Base-by-base conservation (phyloP, 1,284 basidiomycete genomes). In the Fomitopsis palustris region DNA sequence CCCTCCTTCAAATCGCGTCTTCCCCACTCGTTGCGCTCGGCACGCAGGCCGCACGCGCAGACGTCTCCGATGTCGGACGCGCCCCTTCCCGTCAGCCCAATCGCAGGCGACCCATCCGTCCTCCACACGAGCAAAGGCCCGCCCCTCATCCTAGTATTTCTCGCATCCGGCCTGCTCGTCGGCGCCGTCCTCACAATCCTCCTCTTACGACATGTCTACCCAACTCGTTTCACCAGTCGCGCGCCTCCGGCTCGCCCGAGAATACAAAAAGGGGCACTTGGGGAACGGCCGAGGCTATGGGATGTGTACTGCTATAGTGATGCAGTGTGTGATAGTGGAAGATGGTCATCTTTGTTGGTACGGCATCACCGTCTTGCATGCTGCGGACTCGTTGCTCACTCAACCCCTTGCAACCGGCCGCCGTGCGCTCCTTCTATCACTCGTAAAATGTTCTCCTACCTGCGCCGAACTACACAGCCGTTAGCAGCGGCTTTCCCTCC, bases 91-190 rank as follows among this genome's bases (percentile, higher is more conserved):
- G 31, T 27, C n/a, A 38, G 35, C 45, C 43, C 59, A 25, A 39
- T 35, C 27, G 37, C 57, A 19, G 51, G 51, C 47, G 60, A 62
- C 52, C 12, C 45, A 7, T 52, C 49, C 38, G 43, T 53, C 54
- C 35, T 53, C 19, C 37, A 43, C 38, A 43, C 54, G 39, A 31
- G 29, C 54, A 42, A 60, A 39, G 69, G 69, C n/a, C 66, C 69
- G 9, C 68, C 69, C 8, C 63, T 70, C 53, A 70, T 72, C 62
- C 62, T 71, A 45, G 69, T 72, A 12, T 70, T 67, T 58, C 64
- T 70, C 58, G 70, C 69, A 14, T 67, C 64, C 25, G 70, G 67
- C n/a, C 62, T 72, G 25, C 64, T 72, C 31, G 47, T 67, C 31
- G 66, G 66, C 38, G 62, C 64, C 12, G 62, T 70, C 47, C 57